Evolutionary conservation across 208 protist species (phyloP), one percentile per base, ranked within the genome.

Genomic region (Leishmania turanica): DNA sequence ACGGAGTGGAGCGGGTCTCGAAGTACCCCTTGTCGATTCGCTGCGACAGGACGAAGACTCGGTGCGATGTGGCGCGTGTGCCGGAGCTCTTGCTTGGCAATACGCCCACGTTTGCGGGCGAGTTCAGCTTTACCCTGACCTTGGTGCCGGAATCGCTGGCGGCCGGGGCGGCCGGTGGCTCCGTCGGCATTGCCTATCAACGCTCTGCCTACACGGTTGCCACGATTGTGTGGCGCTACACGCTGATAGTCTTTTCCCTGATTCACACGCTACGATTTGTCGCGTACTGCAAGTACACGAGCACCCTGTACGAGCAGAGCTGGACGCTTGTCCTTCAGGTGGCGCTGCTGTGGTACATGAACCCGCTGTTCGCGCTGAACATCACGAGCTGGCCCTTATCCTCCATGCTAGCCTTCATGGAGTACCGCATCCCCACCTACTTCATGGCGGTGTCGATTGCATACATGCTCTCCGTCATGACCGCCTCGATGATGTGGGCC

Each of bases 381-480:
- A 77, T 95, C 64, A 62, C 60, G 8, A 80, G 65, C 53, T 75
- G 81, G 40, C 87, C 85, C 27, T 56, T 84, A 60, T 87, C 91
- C 47, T 51, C 86, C 3, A 84, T 94, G 42, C 83, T 98, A 58
- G 81, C 90, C 1, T 98, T 97, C 69, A 51, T 97, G 9, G 93
- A 98, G 77, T 90, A 91, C 72, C 91, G 89, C 71, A 70, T 97
- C 5, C 92, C 95, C 5, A 89, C 81, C 24, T 96, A 92, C 88
- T 98, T 96, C 78, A 77, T 93, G 65, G 88, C 91, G 49, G 78
- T 98, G 54, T 56, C 84, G 7, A 73, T 95, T 21, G 88, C 87
- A 0, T 97, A 95, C 83, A 97, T 97, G 90, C 86, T 96, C 76
- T 92, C 93, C 45, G 89, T 96, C n/a, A 92, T 97, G 75, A 96